Evolutionary conservation across 2,329 filamentous ascomycete genomes (phyloP).

Genomic region (Elsinoe batatas): DNA sequence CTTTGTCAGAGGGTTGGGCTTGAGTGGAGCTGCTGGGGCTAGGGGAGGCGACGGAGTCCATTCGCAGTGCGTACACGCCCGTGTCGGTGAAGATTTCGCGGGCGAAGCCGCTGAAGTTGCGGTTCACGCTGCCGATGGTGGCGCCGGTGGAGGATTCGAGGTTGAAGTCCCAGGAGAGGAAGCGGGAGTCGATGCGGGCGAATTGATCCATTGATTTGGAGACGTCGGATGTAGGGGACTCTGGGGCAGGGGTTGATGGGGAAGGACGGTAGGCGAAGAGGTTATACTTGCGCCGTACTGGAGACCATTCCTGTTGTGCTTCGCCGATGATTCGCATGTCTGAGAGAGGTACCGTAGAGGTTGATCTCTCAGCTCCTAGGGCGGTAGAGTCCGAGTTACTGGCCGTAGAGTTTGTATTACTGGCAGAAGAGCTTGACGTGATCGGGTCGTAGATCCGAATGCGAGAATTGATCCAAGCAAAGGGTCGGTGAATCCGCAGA

Average conservation of each 20-base stretch:
- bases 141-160: constrained; percentile 41
- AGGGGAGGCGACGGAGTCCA: constrained; percentile 40
- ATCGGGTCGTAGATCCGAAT: constrained; percentile 47
- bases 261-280: constrained; percentile 48
- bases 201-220: constrained; percentile 45
- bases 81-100: constrained; percentile 58
- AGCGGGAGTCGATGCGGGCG: constrained; percentile 52
- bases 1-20: constrained; percentile 17
- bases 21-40: constrained; percentile 25
- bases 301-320: constrained; percentile 55
- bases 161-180: constrained; percentile 56
- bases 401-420: background rate
- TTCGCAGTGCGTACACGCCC: constrained; percentile 53
- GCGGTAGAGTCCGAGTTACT: constrained; percentile 35
- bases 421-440: background rate
- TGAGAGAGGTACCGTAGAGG: constrained; percentile 41
- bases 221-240: constrained; percentile 38
- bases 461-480: constrained; percentile 52
- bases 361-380: constrained; percentile 28
- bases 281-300: constrained; percentile 53
- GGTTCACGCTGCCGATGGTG: constrained; percentile 52
- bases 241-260: constrained; percentile 36
- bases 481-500: constrained; percentile 52
- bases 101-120: constrained; percentile 53
- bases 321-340: constrained; percentile 56